These are phyloP conservation scores for Zopfochytrium polystomum DNA, from an alignment of 371 early-diverging fungal genomes.

Conservation along the genomic window DNA sequence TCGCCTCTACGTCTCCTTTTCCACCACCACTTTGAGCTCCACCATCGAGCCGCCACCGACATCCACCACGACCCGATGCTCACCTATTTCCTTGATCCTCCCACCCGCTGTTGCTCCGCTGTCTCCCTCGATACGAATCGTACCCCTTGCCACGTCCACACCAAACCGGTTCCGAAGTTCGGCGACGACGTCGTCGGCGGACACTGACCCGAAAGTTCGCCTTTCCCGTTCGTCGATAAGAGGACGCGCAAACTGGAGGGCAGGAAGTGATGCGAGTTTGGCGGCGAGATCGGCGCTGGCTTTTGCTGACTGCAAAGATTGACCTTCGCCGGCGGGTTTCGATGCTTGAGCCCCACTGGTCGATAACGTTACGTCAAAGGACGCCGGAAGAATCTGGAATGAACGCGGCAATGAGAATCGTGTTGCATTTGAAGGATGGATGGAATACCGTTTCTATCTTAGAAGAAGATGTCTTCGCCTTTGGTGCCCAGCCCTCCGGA, in stretches of 20 bases:
- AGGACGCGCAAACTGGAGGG: conserved; percentile 35
- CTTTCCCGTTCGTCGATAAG: conserved; percentile 26
- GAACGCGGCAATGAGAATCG: neutral
- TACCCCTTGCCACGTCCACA: conserved; percentile 16
- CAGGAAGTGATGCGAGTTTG: conserved; percentile 13
- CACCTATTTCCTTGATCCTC: conserved; percentile 39
- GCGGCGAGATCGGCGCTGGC: conserved; percentile 12
- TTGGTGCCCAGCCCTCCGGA: conserved; percentile 44
- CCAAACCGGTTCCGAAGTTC: conserved; percentile 20
- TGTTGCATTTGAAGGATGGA: neutral
- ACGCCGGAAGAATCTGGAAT: conserved; percentile 18
- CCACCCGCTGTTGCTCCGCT: conserved; percentile 12
- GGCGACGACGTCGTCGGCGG: conserved; percentile 34
- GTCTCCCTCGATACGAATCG: conserved; percentile 13
- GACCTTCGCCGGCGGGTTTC: conserved; percentile 7
- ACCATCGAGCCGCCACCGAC: conserved; percentile 3
- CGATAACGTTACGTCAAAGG: conserved; percentile 11
- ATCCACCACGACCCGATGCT: conserved; percentile 20
- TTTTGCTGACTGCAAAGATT: neutral
- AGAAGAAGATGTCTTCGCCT: conserved; percentile 12
- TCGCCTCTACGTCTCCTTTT: neutral
- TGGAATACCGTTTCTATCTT: conserved; percentile 1
- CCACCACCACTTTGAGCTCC: neutral
- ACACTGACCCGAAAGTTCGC: conserved; percentile 47
- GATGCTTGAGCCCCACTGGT: conserved; percentile 1